A percentile compares a stretch with the other conserved stretches of the same genome.
phyloP scores from a whole-genome alignment of 805 yeast genomes.

The Candida quercuum region DNA sequence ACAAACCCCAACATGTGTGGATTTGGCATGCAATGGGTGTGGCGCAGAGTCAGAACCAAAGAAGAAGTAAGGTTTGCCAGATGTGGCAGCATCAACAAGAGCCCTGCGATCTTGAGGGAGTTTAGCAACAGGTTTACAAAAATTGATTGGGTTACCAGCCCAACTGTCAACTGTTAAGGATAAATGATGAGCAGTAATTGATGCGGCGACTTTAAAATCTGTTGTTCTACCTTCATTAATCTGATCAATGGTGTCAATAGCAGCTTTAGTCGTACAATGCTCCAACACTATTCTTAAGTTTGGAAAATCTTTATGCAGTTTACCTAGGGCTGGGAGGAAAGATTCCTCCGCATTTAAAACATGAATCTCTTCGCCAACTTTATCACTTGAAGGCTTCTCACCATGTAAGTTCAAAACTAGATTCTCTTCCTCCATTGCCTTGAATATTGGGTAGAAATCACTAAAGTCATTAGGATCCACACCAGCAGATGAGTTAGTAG shows the following conservation, averaged over 20 bases:
- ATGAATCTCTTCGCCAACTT: constrained; percentile 63
- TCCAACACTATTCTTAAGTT: constrained; percentile 80
- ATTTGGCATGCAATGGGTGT: constrained; percentile 78
- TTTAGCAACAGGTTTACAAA: constrained; percentile 97
- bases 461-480: constrained; percentile 91
- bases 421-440: constrained; percentile 76
- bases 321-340: constrained; percentile 82
- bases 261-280: constrained; percentile 91
- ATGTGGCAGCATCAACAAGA: constrained; percentile 78
- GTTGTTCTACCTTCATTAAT: constrained; percentile 45
- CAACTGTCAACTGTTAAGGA: constrained; percentile 86
- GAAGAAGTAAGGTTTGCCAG: constrained; percentile 89
- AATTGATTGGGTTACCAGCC: constrained; percentile 95
- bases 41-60: constrained; percentile 99
- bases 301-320: constrained; percentile 81
- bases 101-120: constrained; percentile 81
- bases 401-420: constrained; percentile 90
- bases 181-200: constrained; percentile 94
- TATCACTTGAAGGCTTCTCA: constrained; percentile 72
- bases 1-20: constrained; percentile 76
- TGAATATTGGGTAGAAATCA: constrained; percentile 82
- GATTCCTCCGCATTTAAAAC: constrained; percentile 91
- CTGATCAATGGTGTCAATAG: constrained; percentile 67
- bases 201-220: constrained; percentile 70
- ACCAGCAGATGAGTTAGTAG: constrained; percentile 92